Conservation (phyloP, 1,284 basidiomycete species). For the Papiliotrema fonsecae region DNA sequence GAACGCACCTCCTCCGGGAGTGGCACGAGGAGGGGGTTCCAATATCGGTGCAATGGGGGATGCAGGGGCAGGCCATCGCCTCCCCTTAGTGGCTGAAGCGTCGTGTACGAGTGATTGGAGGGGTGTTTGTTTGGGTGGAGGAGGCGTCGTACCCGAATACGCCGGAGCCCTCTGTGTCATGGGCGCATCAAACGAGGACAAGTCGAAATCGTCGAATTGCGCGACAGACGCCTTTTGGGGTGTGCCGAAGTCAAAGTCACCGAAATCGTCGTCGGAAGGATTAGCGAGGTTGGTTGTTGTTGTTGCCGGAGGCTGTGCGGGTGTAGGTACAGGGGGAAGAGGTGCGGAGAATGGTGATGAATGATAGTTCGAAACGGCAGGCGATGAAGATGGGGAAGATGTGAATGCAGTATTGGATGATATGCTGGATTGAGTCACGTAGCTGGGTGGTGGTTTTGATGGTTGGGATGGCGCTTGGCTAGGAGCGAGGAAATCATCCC, state of each 20-base stretch:
- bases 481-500: constrained; percentile 15
- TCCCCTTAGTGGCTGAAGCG: constrained; percentile 22
- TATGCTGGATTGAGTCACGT: too few relatives aligned
- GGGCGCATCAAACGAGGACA: neutral
- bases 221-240: constrained; percentile 3
- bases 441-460: too few relatives aligned
- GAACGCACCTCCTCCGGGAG: constrained; percentile 13
- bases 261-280: constrained; percentile 9
- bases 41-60: constrained; percentile 24
- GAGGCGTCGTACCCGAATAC: too few relatives aligned
- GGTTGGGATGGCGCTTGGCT: neutral
- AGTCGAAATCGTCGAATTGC: constrained; percentile 2
- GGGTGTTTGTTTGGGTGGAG: constrained; percentile 24
- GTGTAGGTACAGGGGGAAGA: neutral
- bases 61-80: constrained; percentile 34
- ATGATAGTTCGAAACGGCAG: neutral
- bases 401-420: too few relatives aligned
- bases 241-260: constrained; percentile 15
- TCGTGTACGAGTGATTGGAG: constrained; percentile 21
- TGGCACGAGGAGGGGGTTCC: constrained; percentile 21
- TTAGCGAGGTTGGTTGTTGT: neutral
- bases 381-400: neutral
- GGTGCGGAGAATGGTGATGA: neutral
- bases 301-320: neutral
- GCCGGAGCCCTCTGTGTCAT: too few relatives aligned